Evolutionary conservation across 305 asterid genomes (phyloP).

Genomic region (Plantago coronopus): DNA sequence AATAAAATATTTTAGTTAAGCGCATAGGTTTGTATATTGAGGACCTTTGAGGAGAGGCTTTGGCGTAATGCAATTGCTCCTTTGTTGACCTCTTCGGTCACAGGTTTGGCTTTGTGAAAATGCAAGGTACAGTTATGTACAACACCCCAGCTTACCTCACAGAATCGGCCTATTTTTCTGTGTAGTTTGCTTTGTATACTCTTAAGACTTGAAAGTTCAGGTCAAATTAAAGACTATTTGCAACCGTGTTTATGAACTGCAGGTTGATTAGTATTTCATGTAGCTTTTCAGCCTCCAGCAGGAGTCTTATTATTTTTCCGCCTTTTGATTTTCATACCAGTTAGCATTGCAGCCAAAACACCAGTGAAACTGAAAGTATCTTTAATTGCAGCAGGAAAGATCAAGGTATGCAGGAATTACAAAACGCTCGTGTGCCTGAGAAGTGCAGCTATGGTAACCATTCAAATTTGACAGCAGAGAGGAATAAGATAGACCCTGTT

Average conservation of each 20-base stretch:
- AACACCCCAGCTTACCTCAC: neutral
- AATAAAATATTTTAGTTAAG: neutral
- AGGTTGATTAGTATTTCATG: constrained; percentile 7
- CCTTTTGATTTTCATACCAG: constrained; percentile 23
- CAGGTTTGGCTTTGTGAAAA: no score
- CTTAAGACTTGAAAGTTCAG: neutral
- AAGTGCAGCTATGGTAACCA: constrained; percentile 30
- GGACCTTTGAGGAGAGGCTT: neutral
- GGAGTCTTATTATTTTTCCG: neutral
- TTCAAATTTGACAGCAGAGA: constrained; percentile 25
- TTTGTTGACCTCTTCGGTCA: neutral
- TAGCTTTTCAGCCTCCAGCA: neutral
- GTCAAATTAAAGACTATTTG: constrained; percentile 5
- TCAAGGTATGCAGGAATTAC: constrained; percentile 31
- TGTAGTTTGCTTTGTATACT: neutral
- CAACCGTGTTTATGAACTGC: constrained; percentile 16
- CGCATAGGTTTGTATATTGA: neutral
- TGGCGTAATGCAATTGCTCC: neutral
- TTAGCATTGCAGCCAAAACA: constrained; percentile 10
- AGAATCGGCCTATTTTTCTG: neutral
- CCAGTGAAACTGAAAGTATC: constrained; percentile 22
- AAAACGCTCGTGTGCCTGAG: constrained; percentile 27
- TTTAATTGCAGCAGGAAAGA: constrained; percentile 29
- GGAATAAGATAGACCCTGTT: constrained; percentile 21
- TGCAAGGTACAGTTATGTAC: neutral